These are phyloP conservation scores for Triadica sebifera DNA, from an alignment of 345 rosid genomes.

Conservation along the genomic window DNA sequence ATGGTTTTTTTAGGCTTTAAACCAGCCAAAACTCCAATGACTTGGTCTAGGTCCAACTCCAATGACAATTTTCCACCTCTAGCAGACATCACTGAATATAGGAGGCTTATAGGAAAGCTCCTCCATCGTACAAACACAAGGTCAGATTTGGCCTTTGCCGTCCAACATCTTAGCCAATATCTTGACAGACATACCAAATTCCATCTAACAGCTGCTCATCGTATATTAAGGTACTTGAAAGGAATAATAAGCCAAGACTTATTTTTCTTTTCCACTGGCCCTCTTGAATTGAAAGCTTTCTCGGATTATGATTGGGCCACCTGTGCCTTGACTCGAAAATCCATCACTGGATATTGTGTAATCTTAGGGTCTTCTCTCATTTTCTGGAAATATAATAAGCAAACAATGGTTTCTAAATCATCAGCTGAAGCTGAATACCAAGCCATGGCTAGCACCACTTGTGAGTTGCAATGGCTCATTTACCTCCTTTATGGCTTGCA, in stretches of 20 bases:
- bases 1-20: background rate
- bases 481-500: accelerated
- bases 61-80: background rate
- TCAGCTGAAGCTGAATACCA: background rate
- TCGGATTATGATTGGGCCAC: background rate
- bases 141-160: background rate
- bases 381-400: background rate
- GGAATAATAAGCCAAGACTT: background rate
- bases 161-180: background rate
- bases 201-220: background rate
- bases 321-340: background rate
- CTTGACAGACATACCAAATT: background rate
- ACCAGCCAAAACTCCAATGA: background rate
- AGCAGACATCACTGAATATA: background rate
- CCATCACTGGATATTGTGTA: background rate
- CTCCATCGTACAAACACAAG: background rate
- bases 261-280: background rate
- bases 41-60: background rate
- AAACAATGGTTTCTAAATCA: background rate
- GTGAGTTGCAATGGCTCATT: background rate
- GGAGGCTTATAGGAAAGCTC: background rate
- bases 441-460: background rate
- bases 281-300: background rate
- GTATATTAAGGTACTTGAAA: background rate
- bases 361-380: background rate